A percentile compares a stretch with the other conserved stretches of the same genome.
Evolutionary conservation across 495 filamentous ascomycete genomes (phyloP).

Genomic region (Recurvomyces mirabilis): DNA sequence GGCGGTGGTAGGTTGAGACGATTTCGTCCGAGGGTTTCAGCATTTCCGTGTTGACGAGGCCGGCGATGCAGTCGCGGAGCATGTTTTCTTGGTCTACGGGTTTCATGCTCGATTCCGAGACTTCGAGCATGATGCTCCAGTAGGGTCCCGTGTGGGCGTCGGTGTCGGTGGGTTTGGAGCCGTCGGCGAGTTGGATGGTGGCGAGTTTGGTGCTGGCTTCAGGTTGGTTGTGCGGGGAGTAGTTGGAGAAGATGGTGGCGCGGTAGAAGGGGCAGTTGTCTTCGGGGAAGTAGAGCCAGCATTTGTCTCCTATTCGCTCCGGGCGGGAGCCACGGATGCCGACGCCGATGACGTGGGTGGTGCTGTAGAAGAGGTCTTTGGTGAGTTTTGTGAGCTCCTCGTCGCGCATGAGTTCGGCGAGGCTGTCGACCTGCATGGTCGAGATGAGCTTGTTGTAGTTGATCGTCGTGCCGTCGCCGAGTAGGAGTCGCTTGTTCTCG

Average conservation of each 20-base stretch:
- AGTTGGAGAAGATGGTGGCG: constrained; percentile 99
- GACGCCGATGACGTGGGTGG: constrained; percentile 94
- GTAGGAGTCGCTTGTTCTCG: constrained; percentile 65
- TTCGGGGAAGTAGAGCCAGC: constrained; percentile 99
- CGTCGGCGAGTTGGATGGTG: constrained; percentile 73
- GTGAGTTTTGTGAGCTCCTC: constrained; percentile 67
- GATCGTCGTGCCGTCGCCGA: constrained; percentile 81
- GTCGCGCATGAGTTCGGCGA: constrained; percentile 80
- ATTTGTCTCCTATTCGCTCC: constrained; percentile 98
- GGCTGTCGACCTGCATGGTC: constrained; percentile 91
- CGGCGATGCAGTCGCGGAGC: constrained; percentile 82
- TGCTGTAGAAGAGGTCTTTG: constrained; percentile 93
- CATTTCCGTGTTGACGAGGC: constrained; percentile 95
- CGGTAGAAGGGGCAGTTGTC: constrained; percentile 99
- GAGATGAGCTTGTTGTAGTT: constrained; percentile 84
- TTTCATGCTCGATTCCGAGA: constrained; percentile 94
- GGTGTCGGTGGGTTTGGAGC: constrained; percentile 58
- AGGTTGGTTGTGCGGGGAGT: constrained; percentile 97
- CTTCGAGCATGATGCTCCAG: constrained; percentile 99
- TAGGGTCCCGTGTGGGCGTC: constrained; percentile 78
- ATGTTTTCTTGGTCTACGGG: constrained; percentile 74
- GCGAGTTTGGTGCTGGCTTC: constrained; percentile 69
- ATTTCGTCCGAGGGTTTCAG: constrained; percentile 84
- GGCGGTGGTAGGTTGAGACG: constrained; percentile 95
- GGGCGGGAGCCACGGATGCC: constrained; percentile 85